Evolutionary conservation across 768 basidiomycete genomes (phyloP), one percentile per base, ranked within the genome.

Genomic region (Daedalea quercina): DNA sequence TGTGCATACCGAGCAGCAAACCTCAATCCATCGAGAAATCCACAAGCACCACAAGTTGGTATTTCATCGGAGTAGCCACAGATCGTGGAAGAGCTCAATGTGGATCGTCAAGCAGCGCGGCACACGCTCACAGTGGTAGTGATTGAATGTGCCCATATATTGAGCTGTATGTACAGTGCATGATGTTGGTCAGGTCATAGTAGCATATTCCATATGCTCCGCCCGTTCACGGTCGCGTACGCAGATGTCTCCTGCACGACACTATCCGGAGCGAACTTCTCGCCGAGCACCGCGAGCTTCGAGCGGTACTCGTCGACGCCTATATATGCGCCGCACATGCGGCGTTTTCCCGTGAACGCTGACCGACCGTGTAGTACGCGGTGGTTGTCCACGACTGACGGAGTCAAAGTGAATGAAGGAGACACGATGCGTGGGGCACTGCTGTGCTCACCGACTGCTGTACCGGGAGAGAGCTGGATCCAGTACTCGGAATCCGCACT

Each of bases 241-340:
- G 20, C 40, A 19, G 57, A 25, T 17, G 59, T 65, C 23, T 62
- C 64, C 46, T 33, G 50, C 37, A 51, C 48, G 24, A 61, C 50
- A n/a, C 43, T n/a, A 50, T 59, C 57, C 9, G 72, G 65, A 2
- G 70, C 69, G 55, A 82, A 87, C 54, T 73, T 76, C 66, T 89
- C 86, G 31, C 64, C 69, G 7, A 90, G 71, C 12, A 87, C 84
- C 1, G 78, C 75, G 11, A 95, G 72, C 58, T 85, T 85, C 0
- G 92, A 94, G 35, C 78, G 76, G 66, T 85, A 97, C 65, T 99
- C 96, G 65, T 99, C 95, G 12, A 80, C 73, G 0, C 90, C 90
- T 53, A 97, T 80, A 65, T 99, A 99, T 0, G 95, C 96, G 2
- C 95, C 95, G 63, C 95, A 97, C 83, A 99, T 91, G 1, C 90